Evolutionary conservation across 768 basidiomycete genomes (phyloP), one percentile per base, ranked within the genome.

Genomic region (Strobilomyces echinocephalus): DNA sequence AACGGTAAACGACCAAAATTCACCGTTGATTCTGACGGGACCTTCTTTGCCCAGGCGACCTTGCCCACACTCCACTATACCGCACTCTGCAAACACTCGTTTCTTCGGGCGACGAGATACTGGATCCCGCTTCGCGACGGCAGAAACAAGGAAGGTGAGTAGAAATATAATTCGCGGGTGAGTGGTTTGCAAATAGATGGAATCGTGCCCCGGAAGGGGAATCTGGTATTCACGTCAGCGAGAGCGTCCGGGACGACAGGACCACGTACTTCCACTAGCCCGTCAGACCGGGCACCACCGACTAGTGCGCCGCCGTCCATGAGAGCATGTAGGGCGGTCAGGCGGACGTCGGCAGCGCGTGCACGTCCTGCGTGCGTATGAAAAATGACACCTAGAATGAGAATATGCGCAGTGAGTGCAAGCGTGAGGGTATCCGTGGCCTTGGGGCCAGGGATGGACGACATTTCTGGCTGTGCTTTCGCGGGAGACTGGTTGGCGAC

Each of bases 31-130:
- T 40, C 38, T 40, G 39, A 56, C 34, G 20, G 50, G 35, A 46
- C 55, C 60, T 10, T 46, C 59, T 30, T 44, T 61, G 15, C 77
- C 46, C 60, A 66, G 46, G 73, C 61, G 62, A 79, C 83, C 51
- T 73, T 75, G 50, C 77, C 53, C 78, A 72, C 20, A 78, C 67
- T 20, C 72, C 28, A 50, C 65, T 8, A 87, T 46, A 0, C 87
- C 89, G 56, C 87, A 87, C 7, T 67, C 66, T 0, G 86, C 82
- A 69, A 89, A 91, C 0, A 87, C 71, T 44, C 80, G 83, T 54
- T 84, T 77, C 71, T 85, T 87, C 4, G 89, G 88, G 49, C 81
- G 84, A 24, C 86, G 76, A 38, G 88, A 90, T 0, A 85, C 80
- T 0, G 84, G 78, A 61, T 91, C 88, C 14, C 86, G 79, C 60